phyloP scores from a whole-genome alignment of 805 yeast species.

The Yarrowia deformans region DNA sequence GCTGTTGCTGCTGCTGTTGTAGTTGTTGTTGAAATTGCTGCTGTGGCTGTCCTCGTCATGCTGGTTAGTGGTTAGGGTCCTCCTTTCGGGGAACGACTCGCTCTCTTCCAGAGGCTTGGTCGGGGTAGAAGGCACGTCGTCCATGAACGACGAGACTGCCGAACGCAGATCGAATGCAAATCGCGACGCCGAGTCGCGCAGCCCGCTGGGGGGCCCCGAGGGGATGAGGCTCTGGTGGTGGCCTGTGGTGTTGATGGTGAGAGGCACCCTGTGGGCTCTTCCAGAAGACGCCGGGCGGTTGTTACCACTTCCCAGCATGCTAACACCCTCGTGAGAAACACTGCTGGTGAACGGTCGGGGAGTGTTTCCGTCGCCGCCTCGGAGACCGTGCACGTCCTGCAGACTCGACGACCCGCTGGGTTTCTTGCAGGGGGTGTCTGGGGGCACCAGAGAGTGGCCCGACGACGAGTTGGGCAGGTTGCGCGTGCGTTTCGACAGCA shows the following conservation, averaged over 20 bases:
- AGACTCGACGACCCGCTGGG: conserved; percentile 46
- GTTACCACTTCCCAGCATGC: not conserved
- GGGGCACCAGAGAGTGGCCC: conserved; percentile 54
- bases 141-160: conserved; percentile 34
- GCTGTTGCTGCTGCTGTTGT: not conserved
- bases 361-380: conserved; percentile 12
- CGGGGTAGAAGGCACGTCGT: conserved; percentile 34
- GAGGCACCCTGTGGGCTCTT: conserved; percentile 4
- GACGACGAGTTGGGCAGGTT: conserved; percentile 46
- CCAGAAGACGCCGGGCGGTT: not conserved
- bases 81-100: not conserved
- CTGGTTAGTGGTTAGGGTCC: not conserved
- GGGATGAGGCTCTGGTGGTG: conserved; percentile 21
- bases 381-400: conserved; percentile 22
- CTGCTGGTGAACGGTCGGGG: conserved; percentile 10
- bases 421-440: conserved; percentile 70
- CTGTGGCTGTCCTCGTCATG: not conserved
- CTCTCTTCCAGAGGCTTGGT: conserved; percentile 21
- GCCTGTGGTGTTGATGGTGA: conserved; percentile 30
- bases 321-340: conserved; percentile 7
- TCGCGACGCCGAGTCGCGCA: conserved; percentile 21
- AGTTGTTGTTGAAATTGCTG: not conserved
- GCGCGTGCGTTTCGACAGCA: conserved; percentile 66
- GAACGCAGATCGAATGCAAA: conserved; percentile 36
- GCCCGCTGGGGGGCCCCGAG: conserved; percentile 27